Evolutionary conservation across 2,329 filamentous ascomycete species (phyloP), one percentile per base, ranked within the genome.

Genomic region (Graphilbum sp.): DNA sequence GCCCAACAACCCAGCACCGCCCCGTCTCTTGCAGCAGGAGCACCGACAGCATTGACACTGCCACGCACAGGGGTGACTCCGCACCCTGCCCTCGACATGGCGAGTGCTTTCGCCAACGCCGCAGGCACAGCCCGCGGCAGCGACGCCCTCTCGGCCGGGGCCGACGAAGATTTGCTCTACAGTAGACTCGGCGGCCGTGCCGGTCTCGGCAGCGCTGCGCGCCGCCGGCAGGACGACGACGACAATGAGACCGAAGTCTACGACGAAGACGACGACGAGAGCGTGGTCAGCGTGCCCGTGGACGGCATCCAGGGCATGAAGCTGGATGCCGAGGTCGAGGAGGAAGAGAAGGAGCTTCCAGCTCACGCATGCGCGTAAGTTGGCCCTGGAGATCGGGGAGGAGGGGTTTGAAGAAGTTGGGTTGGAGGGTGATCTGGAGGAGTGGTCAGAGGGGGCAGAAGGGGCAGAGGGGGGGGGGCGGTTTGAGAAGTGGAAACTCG

Each of bases 341-440:
- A 92, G 48, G 85, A 93, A 54, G 83, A 92, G 50, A 87, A 87
- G 52, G 85, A 94, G 58, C 73, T 96, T 38, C 90, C 90, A 20
- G 66, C 83, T 45, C 90, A 98, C 64, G 90, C 92, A 47, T 98
- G 88, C 79, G 84, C 87, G 77, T 93, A 76, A 62, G 81, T 76
- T 5, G n/a, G n/a, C n/a, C n/a, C n/a, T n/a, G n/a, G n/a, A n/a
- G n/a, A n/a, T n/a, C n/a, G n/a, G n/a, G n/a, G n/a, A n/a, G n/a
- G n/a, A n/a, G n/a, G n/a, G n/a, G n/a, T n/a, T n/a, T n/a, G n/a
- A n/a, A n/a, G n/a, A n/a, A n/a, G n/a, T n/a, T n/a, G n/a, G n/a
- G n/a, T n/a, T n/a, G n/a, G n/a, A n/a, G n/a, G n/a, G n/a, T n/a
- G n/a, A n/a, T n/a, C n/a, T n/a, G n/a, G n/a, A n/a, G n/a, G n/a